A percentile compares a stretch with the other conserved stretches of the same genome.
Evolutionary conservation across 352 stramenopile genomes (phyloP).

Genomic region (Pythium myriotylum): DNA sequence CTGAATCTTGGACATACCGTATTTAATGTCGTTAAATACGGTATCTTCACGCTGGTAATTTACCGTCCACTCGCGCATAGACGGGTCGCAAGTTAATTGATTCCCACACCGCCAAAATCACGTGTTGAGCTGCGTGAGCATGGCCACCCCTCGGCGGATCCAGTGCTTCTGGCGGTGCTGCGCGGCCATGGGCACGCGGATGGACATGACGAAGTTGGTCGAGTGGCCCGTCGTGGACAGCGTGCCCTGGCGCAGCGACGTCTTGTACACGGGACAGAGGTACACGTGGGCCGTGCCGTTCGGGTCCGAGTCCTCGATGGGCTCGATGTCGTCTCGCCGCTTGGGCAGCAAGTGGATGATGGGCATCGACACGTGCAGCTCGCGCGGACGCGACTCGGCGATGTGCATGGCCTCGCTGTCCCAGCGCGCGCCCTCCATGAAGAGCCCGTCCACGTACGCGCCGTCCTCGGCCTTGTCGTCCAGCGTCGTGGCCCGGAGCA

Average conservation of each 20-base stretch:
- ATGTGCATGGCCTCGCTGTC: slow-evolving; percentile 66
- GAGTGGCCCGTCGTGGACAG: slow-evolving; percentile 94
- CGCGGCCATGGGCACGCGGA: slow-evolving; percentile 89
- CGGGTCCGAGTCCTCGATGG: slow-evolving; percentile 89
- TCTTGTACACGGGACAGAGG: slow-evolving; percentile 93
- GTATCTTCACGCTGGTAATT: too few relatives aligned
- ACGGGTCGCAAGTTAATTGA: too few relatives aligned
- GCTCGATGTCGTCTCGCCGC: slow-evolving; percentile 79
- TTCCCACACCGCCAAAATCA: slow-evolving; percentile 20
- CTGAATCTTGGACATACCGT: too few relatives aligned
- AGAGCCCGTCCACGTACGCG: slow-evolving; percentile 89
- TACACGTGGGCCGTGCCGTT: slow-evolving; percentile 91
- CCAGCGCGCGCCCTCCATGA: slow-evolving; percentile 91
- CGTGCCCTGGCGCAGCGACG: slow-evolving; percentile 88
- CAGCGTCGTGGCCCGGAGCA: slow-evolving; percentile 57
- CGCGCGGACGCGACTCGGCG: slow-evolving; percentile 78
- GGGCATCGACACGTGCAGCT: slow-evolving; percentile 88
- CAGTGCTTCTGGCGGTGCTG: slow-evolving; percentile 93
- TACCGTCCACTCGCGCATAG: background rate
- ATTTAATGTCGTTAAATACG: too few relatives aligned
- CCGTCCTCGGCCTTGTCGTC: slow-evolving; percentile 77
- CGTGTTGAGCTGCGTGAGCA: slow-evolving; percentile 93
- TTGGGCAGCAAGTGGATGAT: slow-evolving; percentile 86
- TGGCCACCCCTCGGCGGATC: slow-evolving; percentile 93
- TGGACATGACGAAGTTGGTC: slow-evolving; percentile 96